These are phyloP conservation scores for Penicillium robsamsonii DNA, from an alignment of 495 filamentous ascomycete genomes.

Conservation along the genomic window DNA sequence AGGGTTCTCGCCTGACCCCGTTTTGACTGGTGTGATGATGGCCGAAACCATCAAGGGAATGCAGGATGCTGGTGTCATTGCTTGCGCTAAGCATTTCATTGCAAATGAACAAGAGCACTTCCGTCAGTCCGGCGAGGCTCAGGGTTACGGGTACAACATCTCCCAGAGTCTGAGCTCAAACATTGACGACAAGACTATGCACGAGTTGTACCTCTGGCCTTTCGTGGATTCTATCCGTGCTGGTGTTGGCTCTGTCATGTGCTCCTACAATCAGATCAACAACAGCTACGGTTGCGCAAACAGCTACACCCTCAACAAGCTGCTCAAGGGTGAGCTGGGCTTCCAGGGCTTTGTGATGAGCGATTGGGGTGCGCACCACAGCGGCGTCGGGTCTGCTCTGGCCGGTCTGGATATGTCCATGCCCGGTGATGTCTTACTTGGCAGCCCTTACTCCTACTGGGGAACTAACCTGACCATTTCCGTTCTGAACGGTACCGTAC, in stretches of 20 bases:
- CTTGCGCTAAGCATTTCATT: conserved; percentile 81
- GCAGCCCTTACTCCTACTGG: conserved; percentile 73
- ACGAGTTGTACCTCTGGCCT: conserved; percentile 91
- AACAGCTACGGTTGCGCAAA: conserved; percentile 69
- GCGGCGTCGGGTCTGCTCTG: conserved; percentile 71
- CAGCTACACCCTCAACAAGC: conserved; percentile 72
- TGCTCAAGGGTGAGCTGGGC: conserved; percentile 87
- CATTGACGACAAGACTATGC: conserved; percentile 89
- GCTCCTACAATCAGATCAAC: conserved; percentile 85
- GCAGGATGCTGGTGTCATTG: conserved; percentile 77
- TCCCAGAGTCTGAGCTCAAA: conserved; percentile 70
- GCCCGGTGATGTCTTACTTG: conserved; percentile 82
- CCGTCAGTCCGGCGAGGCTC: conserved; percentile 66
- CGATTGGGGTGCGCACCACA: conserved; percentile 86
- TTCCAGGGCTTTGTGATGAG: conserved; percentile 95
- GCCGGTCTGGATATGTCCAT: conserved; percentile 95
- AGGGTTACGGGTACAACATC: conserved; percentile 62
- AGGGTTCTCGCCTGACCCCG: conserved; percentile 67
- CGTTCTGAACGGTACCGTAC: conserved; percentile 86
- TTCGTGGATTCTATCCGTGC: conserved; percentile 74
- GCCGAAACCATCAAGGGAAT: conserved; percentile 75
- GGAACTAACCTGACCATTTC: conserved; percentile 82
- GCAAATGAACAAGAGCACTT: conserved; percentile 79
- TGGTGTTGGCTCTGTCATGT: conserved; percentile 87
- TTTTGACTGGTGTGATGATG: conserved; percentile 71